phyloP scores from a whole-genome alignment of 2,329 filamentous ascomycete species.

The Fusarium sp. region DNA sequence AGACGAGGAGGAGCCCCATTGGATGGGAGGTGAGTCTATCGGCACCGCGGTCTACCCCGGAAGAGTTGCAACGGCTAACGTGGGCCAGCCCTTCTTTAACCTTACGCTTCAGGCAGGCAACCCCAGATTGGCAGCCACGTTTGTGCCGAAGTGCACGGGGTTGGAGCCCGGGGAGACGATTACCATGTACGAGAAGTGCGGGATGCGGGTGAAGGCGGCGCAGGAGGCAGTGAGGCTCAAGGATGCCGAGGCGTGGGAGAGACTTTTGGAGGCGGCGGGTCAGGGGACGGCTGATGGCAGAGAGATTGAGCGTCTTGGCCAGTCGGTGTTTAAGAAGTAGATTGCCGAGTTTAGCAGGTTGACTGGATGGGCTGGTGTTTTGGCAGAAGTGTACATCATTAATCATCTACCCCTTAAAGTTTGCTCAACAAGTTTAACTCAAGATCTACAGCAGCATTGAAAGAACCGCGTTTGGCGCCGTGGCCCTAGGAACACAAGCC shows the following conservation, averaged over 20 bases:
- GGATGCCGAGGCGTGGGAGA: constrained; percentile 80
- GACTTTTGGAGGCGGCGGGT: constrained; percentile 79
- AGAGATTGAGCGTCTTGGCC: constrained; percentile 85
- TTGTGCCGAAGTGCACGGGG: constrained; percentile 87
- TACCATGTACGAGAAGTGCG: constrained; percentile 97
- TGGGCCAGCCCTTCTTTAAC: constrained; percentile 84
- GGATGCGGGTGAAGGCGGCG: constrained; percentile 86
- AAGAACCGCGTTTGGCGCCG: constrained; percentile 18
- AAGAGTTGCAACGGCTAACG: constrained; percentile 24
- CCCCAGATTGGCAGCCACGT: constrained; percentile 82
- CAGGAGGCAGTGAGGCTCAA: constrained; percentile 90
- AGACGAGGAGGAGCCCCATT: constrained; percentile 87
- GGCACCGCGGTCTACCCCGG: neutral
- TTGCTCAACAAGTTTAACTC: neutral
- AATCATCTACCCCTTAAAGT: neutral
- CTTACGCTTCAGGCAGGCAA: constrained; percentile 90
- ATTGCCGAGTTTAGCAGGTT: neutral
- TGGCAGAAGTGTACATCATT: constrained; percentile 10
- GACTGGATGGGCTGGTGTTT: constrained; percentile 6
- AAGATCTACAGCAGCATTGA: neutral
- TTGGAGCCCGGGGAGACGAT: constrained; percentile 77
- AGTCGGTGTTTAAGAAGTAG: constrained; percentile 66
- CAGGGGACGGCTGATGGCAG: constrained; percentile 73
- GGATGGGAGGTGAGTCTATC: constrained; percentile 85
- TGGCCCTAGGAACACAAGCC: neutral